Conservation (phyloP, 2,329 filamentous ascomycete species). For the Ophiostoma triangulosporum region DNA sequence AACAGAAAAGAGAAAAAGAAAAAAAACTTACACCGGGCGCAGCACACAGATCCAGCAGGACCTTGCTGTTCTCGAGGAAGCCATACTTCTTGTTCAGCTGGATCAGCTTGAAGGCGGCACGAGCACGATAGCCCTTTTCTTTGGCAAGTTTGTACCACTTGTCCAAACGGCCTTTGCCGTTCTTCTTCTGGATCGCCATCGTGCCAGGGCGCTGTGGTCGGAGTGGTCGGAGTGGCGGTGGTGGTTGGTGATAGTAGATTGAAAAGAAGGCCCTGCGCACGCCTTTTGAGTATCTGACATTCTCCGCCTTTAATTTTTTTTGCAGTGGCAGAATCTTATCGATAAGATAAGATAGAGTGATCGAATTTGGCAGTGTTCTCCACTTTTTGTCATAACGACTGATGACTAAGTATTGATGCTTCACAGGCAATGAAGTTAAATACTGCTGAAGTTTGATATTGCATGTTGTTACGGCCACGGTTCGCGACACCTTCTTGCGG, state of each 20-base stretch:
- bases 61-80: constrained; percentile 92
- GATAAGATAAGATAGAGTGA: too few species aligned
- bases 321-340: too few species aligned
- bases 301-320: too few species aligned
- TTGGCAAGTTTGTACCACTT: constrained; percentile 99
- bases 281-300: too few species aligned
- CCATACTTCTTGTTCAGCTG: constrained; percentile 99
- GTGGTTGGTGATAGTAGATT: background rate
- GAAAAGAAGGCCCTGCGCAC: background rate
- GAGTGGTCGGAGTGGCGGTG: background rate
- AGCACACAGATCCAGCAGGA: constrained; percentile 92
- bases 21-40: constrained; percentile 63
- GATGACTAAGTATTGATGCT: too few species aligned
- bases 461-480: too few species aligned
- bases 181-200: constrained; percentile 69
- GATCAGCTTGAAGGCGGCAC: constrained; percentile 95
- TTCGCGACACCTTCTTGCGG: too few species aligned
- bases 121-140: constrained; percentile 90
- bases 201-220: background rate
- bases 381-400: too few species aligned
- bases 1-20: background rate
- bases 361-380: too few species aligned
- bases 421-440: too few species aligned
- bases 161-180: constrained; percentile 94
- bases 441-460: too few species aligned